These are phyloP conservation scores for Lipomyces sp. DNA, from an alignment of 805 yeast genomes.

Conservation along the genomic window DNA sequence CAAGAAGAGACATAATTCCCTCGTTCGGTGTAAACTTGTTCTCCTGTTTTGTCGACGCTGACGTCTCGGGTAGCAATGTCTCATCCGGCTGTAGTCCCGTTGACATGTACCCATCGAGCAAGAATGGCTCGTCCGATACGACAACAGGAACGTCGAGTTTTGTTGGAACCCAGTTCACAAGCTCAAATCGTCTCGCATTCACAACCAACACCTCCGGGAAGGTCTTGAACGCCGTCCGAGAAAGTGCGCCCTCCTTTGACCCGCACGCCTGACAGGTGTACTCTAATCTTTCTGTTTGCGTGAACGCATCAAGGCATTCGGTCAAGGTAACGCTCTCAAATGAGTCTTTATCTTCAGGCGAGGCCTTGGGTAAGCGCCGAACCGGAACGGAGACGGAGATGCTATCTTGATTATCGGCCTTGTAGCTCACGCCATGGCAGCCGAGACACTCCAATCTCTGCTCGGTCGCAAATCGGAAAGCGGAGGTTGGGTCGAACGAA, in stretches of 20 bases:
- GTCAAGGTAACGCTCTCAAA: constrained; percentile 51
- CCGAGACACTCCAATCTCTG: constrained; percentile 56
- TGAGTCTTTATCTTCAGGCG: constrained; percentile 45
- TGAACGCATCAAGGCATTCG: constrained; percentile 48
- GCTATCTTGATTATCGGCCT: constrained; percentile 56
- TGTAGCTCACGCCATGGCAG: constrained; percentile 62
- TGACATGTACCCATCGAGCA: constrained; percentile 45
- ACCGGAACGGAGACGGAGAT: constrained; percentile 58
- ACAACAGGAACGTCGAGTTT: constrained; percentile 73
- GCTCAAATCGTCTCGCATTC: constrained; percentile 72
- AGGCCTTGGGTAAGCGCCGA: constrained; percentile 31
- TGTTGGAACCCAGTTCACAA: constrained; percentile 86
- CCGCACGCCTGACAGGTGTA: constrained; percentile 60
- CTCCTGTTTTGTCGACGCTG: constrained; percentile 17
- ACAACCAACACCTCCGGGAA: constrained; percentile 70
- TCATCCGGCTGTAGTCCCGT: constrained; percentile 46
- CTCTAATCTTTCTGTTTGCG: constrained; percentile 55
- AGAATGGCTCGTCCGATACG: constrained; percentile 46
- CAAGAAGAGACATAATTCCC: constrained; percentile 52
- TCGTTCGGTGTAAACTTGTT: constrained; percentile 52
- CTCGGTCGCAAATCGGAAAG: constrained; percentile 63
- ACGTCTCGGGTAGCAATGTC: constrained; percentile 41
- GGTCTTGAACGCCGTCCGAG: constrained; percentile 51
- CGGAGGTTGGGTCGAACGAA: constrained; percentile 47
- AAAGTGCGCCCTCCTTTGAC: constrained; percentile 39